Conservation (phyloP, 2,329 filamentous ascomycete genomes). For the Phaeoacremonium minimum region DNA sequence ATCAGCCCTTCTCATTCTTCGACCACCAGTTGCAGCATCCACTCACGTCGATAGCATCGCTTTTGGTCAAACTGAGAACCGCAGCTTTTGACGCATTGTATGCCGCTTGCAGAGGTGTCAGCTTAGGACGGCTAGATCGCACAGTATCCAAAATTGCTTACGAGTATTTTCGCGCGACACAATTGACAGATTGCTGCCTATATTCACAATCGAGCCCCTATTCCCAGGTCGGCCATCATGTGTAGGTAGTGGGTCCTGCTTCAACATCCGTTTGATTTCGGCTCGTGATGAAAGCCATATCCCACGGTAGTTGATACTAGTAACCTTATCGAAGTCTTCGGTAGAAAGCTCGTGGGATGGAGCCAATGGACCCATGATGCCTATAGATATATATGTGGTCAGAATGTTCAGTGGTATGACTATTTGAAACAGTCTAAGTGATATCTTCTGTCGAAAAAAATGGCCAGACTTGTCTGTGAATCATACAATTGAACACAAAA, state of each 20-base stretch:
- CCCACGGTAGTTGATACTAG: slow-evolving; percentile 49
- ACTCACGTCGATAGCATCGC: slow-evolving; percentile 46
- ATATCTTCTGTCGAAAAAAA: background rate
- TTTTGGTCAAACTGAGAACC: slow-evolving; percentile 51
- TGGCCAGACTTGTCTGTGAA: background rate
- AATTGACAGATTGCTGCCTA: slow-evolving; percentile 30
- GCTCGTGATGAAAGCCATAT: slow-evolving; percentile 42
- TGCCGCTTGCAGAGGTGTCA: slow-evolving; percentile 35
- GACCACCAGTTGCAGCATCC: no score
- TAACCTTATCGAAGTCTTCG: slow-evolving; percentile 47
- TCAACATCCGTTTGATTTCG: slow-evolving; percentile 38
- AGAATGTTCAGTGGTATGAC: no score
- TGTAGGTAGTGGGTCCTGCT: slow-evolving; percentile 33
- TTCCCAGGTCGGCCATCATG: slow-evolving; percentile 27
- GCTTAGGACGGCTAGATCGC: no score
- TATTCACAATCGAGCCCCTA: slow-evolving; percentile 44
- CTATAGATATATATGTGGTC: no score
- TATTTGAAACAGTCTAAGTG: background rate
- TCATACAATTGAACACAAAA: background rate
- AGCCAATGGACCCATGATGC: background rate
- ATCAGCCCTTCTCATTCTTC: no score
- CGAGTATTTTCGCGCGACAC: background rate
- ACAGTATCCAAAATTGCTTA: background rate
- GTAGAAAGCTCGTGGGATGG: slow-evolving; percentile 40
- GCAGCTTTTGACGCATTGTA: slow-evolving; percentile 57